These are phyloP conservation scores for Wickerhamomyces sp. DNA, from an alignment of 1,139 yeast species.

Conservation along the genomic window DNA sequence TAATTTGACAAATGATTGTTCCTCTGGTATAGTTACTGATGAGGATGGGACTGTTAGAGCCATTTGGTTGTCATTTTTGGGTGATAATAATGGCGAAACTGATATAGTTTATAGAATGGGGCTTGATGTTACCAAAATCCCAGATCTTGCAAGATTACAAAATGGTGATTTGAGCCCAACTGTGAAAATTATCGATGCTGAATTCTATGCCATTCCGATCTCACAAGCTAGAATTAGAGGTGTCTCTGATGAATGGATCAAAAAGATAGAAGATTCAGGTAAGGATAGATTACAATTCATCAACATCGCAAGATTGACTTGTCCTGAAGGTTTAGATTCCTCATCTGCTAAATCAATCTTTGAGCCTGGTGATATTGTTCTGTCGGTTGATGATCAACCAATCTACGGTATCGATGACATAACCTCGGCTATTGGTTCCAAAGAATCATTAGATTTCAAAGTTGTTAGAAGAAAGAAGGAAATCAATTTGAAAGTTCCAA, in stretches of 20 bases:
- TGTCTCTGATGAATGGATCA: constrained; percentile 80
- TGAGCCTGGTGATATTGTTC: constrained; percentile 65
- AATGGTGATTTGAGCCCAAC: constrained; percentile 45
- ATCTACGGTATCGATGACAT: constrained; percentile 67
- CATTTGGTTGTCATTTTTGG: constrained; percentile 77
- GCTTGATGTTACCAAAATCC: constrained; percentile 64
- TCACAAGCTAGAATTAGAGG: constrained; percentile 81
- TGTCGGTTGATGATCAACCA: constrained; percentile 61
- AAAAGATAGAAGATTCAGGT: constrained; percentile 52
- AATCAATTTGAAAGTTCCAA: constrained; percentile 55
- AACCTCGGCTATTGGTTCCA: constrained; percentile 22
- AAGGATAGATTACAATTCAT: constrained; percentile 69
- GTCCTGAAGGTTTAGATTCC: constrained; percentile 31
- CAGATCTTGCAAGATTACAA: constrained; percentile 52
- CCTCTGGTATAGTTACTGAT: constrained; percentile 77
- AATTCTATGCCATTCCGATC: constrained; percentile 63
- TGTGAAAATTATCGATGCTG: constrained; percentile 71
- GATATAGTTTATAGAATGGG: constrained; percentile 75
- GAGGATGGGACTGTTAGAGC: constrained; percentile 76
- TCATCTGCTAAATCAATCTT: constrained; percentile 30
- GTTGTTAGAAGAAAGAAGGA: constrained; percentile 59
- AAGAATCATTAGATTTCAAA: constrained; percentile 46
- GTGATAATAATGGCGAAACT: constrained; percentile 55
- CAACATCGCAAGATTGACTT: constrained; percentile 65
- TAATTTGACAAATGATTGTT: constrained; percentile 67